Conservation (phyloP, 768 basidiomycete species). For the Macrolepiota albuminosa region DNA sequence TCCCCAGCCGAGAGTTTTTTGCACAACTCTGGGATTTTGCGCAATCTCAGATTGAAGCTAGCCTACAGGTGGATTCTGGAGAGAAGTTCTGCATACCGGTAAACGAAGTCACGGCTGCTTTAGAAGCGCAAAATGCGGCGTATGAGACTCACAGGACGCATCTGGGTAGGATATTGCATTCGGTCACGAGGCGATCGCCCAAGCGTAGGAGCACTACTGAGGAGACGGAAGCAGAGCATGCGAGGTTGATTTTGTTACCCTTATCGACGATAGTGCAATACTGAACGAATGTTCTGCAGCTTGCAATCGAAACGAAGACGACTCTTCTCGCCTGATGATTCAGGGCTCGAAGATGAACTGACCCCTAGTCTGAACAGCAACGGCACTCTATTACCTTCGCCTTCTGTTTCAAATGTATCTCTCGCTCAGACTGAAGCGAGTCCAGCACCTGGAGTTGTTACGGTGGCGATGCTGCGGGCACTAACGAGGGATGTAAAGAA, state of each 20-base stretch:
- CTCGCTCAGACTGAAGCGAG: slow-evolving; percentile 26
- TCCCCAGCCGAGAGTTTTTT: slow-evolving; percentile 44
- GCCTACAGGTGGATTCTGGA: slow-evolving; percentile 5
- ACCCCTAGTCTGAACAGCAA: slow-evolving; percentile 31
- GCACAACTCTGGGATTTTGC: slow-evolving; percentile 43
- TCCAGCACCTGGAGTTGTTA: slow-evolving; percentile 32
- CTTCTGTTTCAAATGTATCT: slow-evolving; percentile 40
- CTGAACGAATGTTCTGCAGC: slow-evolving; percentile 14
- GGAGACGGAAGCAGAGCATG: slow-evolving; percentile 31
- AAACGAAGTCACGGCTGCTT: slow-evolving; percentile 25
- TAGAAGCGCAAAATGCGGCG: slow-evolving; percentile 27
- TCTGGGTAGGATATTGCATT: slow-evolving; percentile 33
- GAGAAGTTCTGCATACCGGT: slow-evolving; percentile 24
- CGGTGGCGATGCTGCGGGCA: slow-evolving; percentile 62
- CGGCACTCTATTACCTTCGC: slow-evolving; percentile 38
- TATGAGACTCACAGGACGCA: slow-evolving; percentile 30
- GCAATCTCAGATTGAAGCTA: slow-evolving; percentile 24
- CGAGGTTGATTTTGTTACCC: slow-evolving; percentile 28
- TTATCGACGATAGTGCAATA: background rate
- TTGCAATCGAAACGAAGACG: slow-evolving; percentile 39
- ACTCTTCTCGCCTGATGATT: slow-evolving; percentile 28
- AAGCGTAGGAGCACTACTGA: slow-evolving; percentile 43
- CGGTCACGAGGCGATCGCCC: slow-evolving; percentile 38
- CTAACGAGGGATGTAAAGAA: slow-evolving; percentile 50
- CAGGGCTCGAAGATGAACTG: slow-evolving; percentile 25